These are phyloP conservation scores for Talaromyces sp. DNA, from an alignment of 2,329 filamentous ascomycete genomes.

Conservation along the genomic window DNA sequence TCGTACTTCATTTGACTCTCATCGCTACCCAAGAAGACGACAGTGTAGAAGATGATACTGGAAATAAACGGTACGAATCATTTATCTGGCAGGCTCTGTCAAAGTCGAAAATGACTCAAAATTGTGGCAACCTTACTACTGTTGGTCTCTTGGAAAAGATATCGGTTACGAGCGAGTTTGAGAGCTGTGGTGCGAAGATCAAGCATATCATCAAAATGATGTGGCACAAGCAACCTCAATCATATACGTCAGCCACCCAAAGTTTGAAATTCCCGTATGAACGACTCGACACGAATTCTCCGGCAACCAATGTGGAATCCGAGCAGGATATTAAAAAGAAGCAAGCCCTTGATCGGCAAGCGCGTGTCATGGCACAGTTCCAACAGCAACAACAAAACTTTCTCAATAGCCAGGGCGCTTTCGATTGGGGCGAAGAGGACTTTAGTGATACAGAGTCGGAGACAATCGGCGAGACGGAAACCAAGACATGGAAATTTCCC, in stretches of 20 bases:
- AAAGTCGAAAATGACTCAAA: constrained; percentile 48
- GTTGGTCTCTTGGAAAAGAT: constrained; percentile 50
- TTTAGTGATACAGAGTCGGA: constrained; percentile 59
- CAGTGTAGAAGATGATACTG: constrained; percentile 50
- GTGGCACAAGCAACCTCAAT: constrained; percentile 71
- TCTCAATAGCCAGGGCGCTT: constrained; percentile 76
- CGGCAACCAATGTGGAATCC: constrained; percentile 58
- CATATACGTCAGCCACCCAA: constrained; percentile 64
- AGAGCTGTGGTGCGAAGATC: constrained; percentile 79
- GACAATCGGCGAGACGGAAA: constrained; percentile 51
- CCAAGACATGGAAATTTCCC: constrained; percentile 84
- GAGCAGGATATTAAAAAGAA: constrained; percentile 78
- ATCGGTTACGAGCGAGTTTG: constrained; percentile 66
- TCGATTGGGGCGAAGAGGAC: constrained; percentile 85
- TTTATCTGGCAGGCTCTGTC: constrained; percentile 70
- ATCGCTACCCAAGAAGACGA: constrained; percentile 82
- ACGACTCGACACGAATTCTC: constrained; percentile 74
- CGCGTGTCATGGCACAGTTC: constrained; percentile 94
- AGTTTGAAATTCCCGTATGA: constrained; percentile 62
- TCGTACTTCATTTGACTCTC: constrained; percentile 80
- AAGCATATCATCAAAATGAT: constrained; percentile 76
- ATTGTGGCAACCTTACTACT: constrained; percentile 41
- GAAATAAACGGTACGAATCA: constrained; percentile 50
- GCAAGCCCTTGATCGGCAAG: constrained; percentile 82
- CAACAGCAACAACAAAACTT: constrained; percentile 97